These are phyloP conservation scores for Chimonanthus salicifolius DNA, from an alignment of 164 flowering plant genomes.

Conservation along the genomic window DNA sequence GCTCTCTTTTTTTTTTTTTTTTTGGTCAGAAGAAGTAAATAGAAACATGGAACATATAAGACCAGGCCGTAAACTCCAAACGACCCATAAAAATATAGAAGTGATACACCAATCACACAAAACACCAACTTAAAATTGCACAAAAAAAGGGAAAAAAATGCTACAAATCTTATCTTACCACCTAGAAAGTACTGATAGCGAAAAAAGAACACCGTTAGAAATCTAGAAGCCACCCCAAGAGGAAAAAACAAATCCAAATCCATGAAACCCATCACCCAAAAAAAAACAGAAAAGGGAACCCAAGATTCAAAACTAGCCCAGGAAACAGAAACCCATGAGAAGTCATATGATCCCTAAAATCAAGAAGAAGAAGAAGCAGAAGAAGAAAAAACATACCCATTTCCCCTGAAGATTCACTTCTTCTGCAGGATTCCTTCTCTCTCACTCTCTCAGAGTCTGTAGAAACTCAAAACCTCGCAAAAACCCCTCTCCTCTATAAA, in stretches of 20 bases:
- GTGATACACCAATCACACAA: background rate
- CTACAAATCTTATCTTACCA: background rate
- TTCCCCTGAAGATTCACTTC: slow-evolving; percentile 3
- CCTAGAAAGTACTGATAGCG: background rate
- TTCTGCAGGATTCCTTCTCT: background rate
- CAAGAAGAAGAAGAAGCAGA: background rate
- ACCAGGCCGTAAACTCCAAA: background rate
- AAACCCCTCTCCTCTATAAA: background rate
- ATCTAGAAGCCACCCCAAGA: background rate
- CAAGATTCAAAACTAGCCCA: background rate
- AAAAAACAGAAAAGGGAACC: background rate
- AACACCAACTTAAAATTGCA: background rate
- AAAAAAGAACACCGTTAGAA: background rate
- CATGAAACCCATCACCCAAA: slow-evolving; percentile 3
- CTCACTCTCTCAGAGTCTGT: background rate
- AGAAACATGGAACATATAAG: background rate
- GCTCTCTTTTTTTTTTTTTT: background rate
- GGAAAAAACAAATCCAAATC: background rate
- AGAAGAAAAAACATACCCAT: slow-evolving; percentile 35
- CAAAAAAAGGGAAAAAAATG: background rate
- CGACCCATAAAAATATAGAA: background rate
- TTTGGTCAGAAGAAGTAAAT: background rate
- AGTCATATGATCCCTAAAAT: background rate
- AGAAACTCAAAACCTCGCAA: background rate
- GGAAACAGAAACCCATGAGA: background rate